These are phyloP conservation scores for Lipomyces spencermartinsiae DNA, from an alignment of 805 yeast genomes.

Conservation along the genomic window DNA sequence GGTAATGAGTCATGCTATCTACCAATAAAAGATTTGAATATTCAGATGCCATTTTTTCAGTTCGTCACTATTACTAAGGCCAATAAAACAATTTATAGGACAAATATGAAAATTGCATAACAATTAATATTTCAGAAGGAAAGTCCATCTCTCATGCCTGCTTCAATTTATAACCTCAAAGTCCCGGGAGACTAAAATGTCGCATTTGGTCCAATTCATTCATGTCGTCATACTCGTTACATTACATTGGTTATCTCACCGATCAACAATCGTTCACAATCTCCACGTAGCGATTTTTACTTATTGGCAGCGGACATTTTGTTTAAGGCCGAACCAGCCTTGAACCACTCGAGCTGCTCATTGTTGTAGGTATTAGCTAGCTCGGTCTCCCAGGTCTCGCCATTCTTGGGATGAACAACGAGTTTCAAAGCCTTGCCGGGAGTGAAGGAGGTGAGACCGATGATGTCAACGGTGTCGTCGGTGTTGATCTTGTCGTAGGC, in stretches of 20 bases:
- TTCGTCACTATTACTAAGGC: not conserved
- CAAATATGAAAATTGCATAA: not conserved
- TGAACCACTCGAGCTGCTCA: constrained; percentile 99
- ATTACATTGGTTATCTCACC: not conserved
- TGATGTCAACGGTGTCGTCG: constrained; percentile 79
- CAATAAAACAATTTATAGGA: no score
- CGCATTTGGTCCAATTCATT: not conserved
- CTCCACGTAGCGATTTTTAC: not conserved
- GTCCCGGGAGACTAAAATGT: not conserved
- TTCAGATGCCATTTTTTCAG: not conserved
- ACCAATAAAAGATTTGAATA: no score
- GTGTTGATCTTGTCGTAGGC: constrained; percentile 84
- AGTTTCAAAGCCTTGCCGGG: constrained; percentile 90
- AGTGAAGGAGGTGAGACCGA: constrained; percentile 64
- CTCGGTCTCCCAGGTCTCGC: constrained; percentile 85
- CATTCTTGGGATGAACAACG: constrained; percentile 74
- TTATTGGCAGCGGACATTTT: constrained; percentile 66
- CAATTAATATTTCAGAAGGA: not conserved
- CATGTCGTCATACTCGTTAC: not conserved
- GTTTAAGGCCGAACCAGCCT: constrained; percentile 98
- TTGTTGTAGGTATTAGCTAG: constrained; percentile 94
- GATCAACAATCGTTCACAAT: not conserved
- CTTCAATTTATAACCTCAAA: not conserved
- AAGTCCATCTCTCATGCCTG: not conserved
- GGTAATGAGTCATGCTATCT: no score